Conservation (phyloP, 2,329 filamentous ascomycete genomes). For the Aspergillus japonicus region DNA sequence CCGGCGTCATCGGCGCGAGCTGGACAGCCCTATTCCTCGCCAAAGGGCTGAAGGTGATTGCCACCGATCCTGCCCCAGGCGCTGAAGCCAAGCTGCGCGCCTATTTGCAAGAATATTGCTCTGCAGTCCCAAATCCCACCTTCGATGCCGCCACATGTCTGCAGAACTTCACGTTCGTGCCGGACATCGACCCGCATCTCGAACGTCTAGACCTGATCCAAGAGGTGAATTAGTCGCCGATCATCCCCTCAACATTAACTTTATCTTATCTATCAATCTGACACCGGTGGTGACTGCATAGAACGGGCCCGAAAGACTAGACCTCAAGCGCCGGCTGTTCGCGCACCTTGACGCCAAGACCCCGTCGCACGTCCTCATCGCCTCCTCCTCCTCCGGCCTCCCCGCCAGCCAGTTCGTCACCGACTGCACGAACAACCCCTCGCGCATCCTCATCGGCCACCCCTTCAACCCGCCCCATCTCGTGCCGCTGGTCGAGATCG, state of each 20-base stretch:
- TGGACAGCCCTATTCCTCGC: constrained; percentile 46
- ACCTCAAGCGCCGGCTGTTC: constrained; percentile 19
- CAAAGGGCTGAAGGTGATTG: constrained; percentile 40
- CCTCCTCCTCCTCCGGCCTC: constrained; percentile 19
- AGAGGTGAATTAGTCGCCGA: background rate
- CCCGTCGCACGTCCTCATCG: constrained; percentile 12
- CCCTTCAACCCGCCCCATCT: constrained; percentile 16
- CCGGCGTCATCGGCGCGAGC: constrained; percentile 42
- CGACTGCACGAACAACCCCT: constrained; percentile 9
- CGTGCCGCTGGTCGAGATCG: constrained; percentile 14
- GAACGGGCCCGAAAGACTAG: constrained; percentile 1
- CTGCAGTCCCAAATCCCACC: background rate
- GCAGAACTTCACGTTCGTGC: background rate
- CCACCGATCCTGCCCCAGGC: constrained; percentile 42
- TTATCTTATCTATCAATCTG: background rate
- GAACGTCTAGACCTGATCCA: background rate
- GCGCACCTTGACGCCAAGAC: constrained; percentile 20
- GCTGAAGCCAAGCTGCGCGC: constrained; percentile 31
- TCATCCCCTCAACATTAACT: background rate
- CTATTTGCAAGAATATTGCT: constrained; percentile 18
- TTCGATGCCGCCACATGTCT: background rate
- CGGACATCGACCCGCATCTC: background rate
- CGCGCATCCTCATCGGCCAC: constrained; percentile 12
- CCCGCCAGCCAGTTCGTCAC: constrained; percentile 11
- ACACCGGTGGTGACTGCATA: background rate